Conservation (phyloP, 352 stramenopile genomes). For the Globisporangium spinosum region DNA sequence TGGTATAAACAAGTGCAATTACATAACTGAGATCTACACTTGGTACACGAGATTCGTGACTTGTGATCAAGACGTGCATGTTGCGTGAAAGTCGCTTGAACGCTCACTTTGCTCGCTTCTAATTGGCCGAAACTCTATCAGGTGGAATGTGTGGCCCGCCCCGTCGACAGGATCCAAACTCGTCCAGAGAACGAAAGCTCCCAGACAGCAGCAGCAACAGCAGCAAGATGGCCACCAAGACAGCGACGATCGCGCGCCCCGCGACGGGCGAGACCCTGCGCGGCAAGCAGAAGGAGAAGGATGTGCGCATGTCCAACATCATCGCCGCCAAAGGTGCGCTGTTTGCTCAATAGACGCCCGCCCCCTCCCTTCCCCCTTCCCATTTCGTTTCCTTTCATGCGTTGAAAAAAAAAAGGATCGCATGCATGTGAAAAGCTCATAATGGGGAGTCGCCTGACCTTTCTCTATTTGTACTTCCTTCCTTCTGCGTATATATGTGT, state of each 20-base stretch:
- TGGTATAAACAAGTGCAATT: neutral
- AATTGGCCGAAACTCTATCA: conserved; percentile 1
- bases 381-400: neutral
- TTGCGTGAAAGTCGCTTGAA: conserved; percentile 4
- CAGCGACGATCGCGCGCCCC: conserved; percentile 57
- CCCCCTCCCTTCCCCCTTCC: neutral
- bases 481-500: neutral
- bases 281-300: conserved; percentile 94
- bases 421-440: neutral
- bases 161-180: conserved; percentile 1
- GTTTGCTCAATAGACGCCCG: neutral
- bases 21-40: neutral
- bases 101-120: neutral
- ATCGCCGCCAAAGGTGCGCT: conserved; percentile 94
- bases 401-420: conserved; percentile 7
- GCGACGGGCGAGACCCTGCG: conserved; percentile 70
- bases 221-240: conserved; percentile 26
- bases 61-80: neutral
- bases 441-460: neutral
- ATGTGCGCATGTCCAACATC: conserved; percentile 98
- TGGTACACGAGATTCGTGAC: neutral
- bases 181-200: neutral
- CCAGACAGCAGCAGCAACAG: conserved; percentile 6
- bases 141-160: conserved; percentile 5
- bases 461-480: neutral